Evolutionary conservation across 805 yeast species (phyloP).

Genomic region (Candida chilensis): DNA sequence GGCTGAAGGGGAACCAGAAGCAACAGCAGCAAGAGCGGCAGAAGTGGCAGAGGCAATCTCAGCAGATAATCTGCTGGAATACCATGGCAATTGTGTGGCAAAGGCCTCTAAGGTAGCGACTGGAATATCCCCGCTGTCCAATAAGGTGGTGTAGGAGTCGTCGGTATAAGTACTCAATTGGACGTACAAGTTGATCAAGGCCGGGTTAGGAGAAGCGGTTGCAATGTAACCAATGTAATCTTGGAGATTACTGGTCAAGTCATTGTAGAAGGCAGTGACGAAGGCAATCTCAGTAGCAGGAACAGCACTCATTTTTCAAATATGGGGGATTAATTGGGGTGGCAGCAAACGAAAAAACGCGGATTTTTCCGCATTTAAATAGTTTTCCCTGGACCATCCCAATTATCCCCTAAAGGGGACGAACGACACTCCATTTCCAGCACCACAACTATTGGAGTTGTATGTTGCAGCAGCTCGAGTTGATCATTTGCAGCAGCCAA

Average conservation of each 20-base stretch:
- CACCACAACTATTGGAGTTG: too few relatives aligned
- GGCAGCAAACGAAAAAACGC: too few relatives aligned
- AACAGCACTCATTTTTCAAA: neutral
- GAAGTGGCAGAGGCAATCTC: slow-evolving; percentile 2
- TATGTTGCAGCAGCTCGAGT: too few relatives aligned
- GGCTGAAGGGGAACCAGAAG: neutral
- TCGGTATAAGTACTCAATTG: neutral
- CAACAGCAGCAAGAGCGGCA: slow-evolving; percentile 1
- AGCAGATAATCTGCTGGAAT: slow-evolving; percentile 4
- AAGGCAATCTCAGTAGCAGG: neutral
- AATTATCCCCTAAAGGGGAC: too few relatives aligned
- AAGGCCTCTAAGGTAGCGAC: slow-evolving; percentile 7
- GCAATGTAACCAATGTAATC: neutral
- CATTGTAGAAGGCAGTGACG: neutral
- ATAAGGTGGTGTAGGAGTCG: neutral
- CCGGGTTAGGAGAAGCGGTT: neutral
- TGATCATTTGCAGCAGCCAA: too few relatives aligned
- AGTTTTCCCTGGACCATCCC: too few relatives aligned
- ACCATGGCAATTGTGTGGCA: slow-evolving; percentile 19
- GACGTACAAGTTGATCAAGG: neutral
- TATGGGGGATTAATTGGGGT: neutral
- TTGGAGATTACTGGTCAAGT: neutral
- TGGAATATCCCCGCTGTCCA: neutral
- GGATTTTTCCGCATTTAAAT: too few relatives aligned
- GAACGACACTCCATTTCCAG: too few relatives aligned